Evolutionary conservation across 2,329 filamentous ascomycete genomes (phyloP).

Genomic region (Cucurbitaria berberidis): DNA sequence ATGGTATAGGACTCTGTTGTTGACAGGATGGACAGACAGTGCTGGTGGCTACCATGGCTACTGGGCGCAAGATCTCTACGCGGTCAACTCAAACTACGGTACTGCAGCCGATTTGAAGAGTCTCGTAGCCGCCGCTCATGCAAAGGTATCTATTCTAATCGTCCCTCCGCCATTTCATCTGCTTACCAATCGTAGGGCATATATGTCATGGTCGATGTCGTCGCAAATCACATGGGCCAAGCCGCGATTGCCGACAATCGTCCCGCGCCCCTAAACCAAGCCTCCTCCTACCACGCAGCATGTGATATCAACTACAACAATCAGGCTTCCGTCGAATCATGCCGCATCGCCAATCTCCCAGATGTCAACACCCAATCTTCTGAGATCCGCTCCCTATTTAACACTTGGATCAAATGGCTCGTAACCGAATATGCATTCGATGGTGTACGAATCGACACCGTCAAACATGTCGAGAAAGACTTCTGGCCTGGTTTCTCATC

Average conservation of each 20-base stretch:
- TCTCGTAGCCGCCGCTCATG: slow-evolving; percentile 54
- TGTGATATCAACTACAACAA: slow-evolving; percentile 42
- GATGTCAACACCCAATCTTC: slow-evolving; percentile 37
- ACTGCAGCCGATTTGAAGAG: slow-evolving; percentile 55
- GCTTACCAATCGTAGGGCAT: slow-evolving; percentile 34
- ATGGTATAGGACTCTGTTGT: background rate
- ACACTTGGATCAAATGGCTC: slow-evolving; percentile 42
- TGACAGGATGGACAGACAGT: slow-evolving; percentile 31
- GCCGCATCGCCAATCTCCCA: slow-evolving; percentile 39
- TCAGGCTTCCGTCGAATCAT: slow-evolving; percentile 40
- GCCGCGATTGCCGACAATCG: slow-evolving; percentile 35
- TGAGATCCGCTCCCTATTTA: slow-evolving; percentile 29
- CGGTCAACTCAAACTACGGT: slow-evolving; percentile 58
- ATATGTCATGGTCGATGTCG: slow-evolving; percentile 60
- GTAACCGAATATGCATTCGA: slow-evolving; percentile 50
- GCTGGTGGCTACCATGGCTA: slow-evolving; percentile 59
- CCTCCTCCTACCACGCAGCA: slow-evolving; percentile 32
- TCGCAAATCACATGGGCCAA: slow-evolving; percentile 55
- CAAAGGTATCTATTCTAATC: slow-evolving; percentile 47
- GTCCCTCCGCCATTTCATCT: background rate
- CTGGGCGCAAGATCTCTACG: slow-evolving; percentile 57
- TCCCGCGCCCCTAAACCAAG: slow-evolving; percentile 35
- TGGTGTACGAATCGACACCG: slow-evolving; percentile 66
- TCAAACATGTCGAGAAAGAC: slow-evolving; percentile 65
- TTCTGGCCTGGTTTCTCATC: slow-evolving; percentile 64